These are phyloP conservation scores for Fistulifera solaris DNA, from an alignment of 108 stramenopile species.

Conservation along the genomic window DNA sequence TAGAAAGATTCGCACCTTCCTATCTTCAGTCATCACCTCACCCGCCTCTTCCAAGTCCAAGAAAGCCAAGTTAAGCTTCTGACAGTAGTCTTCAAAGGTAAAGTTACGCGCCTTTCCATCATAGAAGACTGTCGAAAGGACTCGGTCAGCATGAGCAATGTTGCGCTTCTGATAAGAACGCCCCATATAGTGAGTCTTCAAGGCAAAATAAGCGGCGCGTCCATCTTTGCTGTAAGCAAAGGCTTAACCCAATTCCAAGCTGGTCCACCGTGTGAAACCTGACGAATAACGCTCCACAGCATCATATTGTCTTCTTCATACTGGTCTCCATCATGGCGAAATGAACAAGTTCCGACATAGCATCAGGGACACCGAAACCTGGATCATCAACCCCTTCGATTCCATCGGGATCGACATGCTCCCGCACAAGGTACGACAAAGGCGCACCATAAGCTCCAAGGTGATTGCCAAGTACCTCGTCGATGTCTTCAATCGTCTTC, in stretches of 20 bases:
- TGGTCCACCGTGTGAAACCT: conserved; percentile 4
- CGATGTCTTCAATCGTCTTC: conserved; percentile 1
- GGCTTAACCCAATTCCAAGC: conserved; percentile 14
- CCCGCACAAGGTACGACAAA: background rate
- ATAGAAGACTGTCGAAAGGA: conserved; percentile 4
- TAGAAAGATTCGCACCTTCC: conserved; percentile 13
- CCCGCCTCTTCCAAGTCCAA: conserved; percentile 14
- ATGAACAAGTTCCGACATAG: conserved; percentile 13
- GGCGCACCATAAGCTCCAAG: background rate
- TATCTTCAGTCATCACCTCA: conserved; percentile 10
- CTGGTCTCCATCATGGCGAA: conserved; percentile 5
- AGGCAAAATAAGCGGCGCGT: conserved; percentile 18
- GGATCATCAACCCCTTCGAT: background rate
- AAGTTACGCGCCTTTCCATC: conserved; percentile 15
- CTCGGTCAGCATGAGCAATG: conserved; percentile 1
- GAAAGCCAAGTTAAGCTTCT: background rate
- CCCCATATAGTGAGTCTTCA: conserved; percentile 14
- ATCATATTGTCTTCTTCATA: conserved; percentile 13
- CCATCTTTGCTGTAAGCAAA: conserved; percentile 12
- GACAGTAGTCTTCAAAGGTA: conserved; percentile 15
- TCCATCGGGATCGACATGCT: background rate
- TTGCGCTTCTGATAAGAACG: background rate
- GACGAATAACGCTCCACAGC: conserved; percentile 11
- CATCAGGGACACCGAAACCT: conserved; percentile 2
- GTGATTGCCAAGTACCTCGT: background rate